Evolutionary conservation across 163 green algal species (phyloP).

Genomic region (Scenedesmus sp.): DNA sequence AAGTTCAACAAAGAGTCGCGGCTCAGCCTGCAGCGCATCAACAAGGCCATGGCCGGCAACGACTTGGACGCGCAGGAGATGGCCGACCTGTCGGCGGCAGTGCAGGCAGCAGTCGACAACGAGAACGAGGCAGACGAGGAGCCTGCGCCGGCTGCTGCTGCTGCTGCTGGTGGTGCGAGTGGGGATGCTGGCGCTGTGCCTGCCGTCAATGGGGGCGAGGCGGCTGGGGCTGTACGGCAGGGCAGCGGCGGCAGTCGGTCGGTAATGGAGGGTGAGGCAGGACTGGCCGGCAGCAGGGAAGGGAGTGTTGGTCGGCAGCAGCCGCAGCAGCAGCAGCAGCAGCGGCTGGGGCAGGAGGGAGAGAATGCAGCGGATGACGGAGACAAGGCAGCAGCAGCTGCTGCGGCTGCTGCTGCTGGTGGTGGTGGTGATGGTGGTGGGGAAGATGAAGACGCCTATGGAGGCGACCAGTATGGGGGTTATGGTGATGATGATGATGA

Average conservation of each 20-base stretch:
- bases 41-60: conserved; percentile 26
- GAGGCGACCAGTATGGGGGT: neutral
- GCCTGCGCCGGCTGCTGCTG: neutral
- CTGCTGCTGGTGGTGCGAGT: neutral
- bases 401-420: neutral
- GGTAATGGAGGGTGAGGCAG: neutral
- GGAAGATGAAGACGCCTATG: neutral
- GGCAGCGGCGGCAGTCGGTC: neutral
- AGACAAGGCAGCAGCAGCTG: neutral
- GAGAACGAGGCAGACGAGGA: conserved; percentile 8
- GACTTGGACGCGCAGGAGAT: conserved; percentile 18
- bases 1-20: conserved; percentile 53
- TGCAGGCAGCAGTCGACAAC: conserved; percentile 16
- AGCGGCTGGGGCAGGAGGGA: neutral
- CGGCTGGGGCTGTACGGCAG: neutral
- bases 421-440: no score
- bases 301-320: neutral
- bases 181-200: neutral
- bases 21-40: conserved; percentile 16
- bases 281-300: neutral
- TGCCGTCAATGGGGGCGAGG: neutral
- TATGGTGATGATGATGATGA: conserved; percentile 10
- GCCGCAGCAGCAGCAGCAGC: neutral
- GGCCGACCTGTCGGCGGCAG: neutral
- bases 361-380: neutral